Conservation (phyloP, 2,329 filamentous ascomycete species). For the Colletotrichum tanaceti region DNA sequence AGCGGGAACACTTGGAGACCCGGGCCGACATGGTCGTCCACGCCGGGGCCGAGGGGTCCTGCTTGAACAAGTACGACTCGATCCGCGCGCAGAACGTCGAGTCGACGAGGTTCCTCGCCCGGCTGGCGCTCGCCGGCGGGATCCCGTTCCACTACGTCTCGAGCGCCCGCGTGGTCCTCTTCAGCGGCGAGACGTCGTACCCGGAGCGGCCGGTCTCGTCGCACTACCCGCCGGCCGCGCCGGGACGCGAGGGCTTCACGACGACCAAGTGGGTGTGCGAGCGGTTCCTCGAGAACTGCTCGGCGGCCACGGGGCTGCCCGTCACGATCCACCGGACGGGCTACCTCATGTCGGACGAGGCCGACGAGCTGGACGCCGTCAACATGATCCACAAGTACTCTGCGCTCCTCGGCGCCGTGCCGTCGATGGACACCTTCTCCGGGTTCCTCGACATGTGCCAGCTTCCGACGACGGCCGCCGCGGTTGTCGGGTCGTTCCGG, state of each 20-base stretch:
- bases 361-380: constrained; percentile 27
- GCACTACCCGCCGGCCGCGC: constrained; percentile 47
- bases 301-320: constrained; percentile 36
- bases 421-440: constrained; percentile 13
- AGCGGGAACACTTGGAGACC: not conserved
- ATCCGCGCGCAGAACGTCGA: constrained; percentile 47
- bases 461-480: constrained; percentile 6
- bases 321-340: constrained; percentile 47
- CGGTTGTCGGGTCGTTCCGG: not conserved
- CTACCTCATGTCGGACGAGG: constrained; percentile 39
- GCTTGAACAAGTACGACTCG: constrained; percentile 47
- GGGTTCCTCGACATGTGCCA: constrained; percentile 27
- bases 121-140: constrained; percentile 41
- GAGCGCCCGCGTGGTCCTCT: constrained; percentile 47
- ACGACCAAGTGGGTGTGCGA: constrained; percentile 52
- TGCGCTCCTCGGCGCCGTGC: constrained; percentile 6
- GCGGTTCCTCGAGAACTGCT: constrained; percentile 45
- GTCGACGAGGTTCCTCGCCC: constrained; percentile 47
- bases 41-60: constrained; percentile 53
- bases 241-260: constrained; percentile 48
- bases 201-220: constrained; percentile 40
- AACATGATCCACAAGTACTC: constrained; percentile 32
- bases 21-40: constrained; percentile 63
- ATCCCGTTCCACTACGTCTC: constrained; percentile 51
- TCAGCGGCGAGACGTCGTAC: constrained; percentile 14